phyloP scores from a whole-genome alignment of 2,329 filamentous ascomycete genomes.

The Diaporthe vexans region DNA sequence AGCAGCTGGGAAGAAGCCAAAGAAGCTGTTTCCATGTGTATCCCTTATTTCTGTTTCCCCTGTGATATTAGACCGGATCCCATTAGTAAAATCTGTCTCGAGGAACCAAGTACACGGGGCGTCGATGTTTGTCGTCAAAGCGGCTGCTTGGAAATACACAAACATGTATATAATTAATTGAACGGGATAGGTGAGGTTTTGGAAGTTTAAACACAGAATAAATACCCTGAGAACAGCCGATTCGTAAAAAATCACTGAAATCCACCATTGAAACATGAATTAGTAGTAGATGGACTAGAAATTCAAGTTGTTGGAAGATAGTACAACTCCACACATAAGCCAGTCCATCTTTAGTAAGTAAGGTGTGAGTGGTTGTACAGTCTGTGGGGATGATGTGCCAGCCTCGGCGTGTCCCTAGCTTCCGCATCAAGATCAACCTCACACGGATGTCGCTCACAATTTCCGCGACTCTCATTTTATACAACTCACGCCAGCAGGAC shows the following conservation, averaged over 20 bases:
- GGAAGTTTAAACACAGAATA: neutral
- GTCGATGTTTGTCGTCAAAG: neutral
- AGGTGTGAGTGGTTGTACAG: neutral
- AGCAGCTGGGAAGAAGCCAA: slow-evolving; percentile 9
- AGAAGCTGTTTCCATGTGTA: neutral
- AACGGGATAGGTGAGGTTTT: neutral
- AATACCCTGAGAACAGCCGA: neutral
- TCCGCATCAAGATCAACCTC: neutral
- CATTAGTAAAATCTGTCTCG: neutral
- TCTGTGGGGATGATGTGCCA: neutral
- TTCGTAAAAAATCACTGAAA: too few relatives aligned
- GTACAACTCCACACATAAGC: neutral
- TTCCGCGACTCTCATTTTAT: neutral
- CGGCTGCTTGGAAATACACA: neutral
- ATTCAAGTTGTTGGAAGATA: neutral
- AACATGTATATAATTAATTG: neutral
- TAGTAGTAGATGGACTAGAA: neutral
- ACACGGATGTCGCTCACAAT: slow-evolving; percentile 7
- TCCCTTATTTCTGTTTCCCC: too few relatives aligned
- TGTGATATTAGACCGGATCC: neutral
- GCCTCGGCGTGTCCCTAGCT: slow-evolving; percentile 7
- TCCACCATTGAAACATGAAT: neutral
- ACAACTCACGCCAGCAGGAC: neutral
- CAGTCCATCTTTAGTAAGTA: neutral
- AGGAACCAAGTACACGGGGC: neutral